These are phyloP conservation scores for Coemansia sp. DNA, from an alignment of 192 early-diverging fungal genomes.

Conservation along the genomic window DNA sequence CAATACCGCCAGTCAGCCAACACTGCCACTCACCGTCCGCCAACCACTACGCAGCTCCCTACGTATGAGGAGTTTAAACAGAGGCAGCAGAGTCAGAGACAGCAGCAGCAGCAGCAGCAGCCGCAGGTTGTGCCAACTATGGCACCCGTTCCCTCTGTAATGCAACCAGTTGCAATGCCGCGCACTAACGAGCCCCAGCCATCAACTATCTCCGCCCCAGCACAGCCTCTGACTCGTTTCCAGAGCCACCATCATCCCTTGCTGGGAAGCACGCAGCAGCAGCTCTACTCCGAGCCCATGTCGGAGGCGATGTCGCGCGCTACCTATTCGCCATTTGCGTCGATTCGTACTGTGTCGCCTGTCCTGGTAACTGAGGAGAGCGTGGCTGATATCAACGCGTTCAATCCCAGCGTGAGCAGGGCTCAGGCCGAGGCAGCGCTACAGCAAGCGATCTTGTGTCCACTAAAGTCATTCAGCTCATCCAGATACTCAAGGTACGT, in stretches of 20 bases:
- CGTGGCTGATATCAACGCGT: not conserved
- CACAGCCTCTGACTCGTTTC: not conserved
- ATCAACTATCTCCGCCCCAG: not conserved
- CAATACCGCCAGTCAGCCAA: not conserved
- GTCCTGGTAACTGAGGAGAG: conserved; percentile 20
- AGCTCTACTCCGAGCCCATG: conserved; percentile 1
- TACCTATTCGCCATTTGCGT: conserved; percentile 46
- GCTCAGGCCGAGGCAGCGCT: conserved; percentile 43
- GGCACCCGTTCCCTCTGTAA: not conserved
- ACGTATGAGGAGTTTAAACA: conserved; percentile 48
- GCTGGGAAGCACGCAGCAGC: conserved; percentile 22
- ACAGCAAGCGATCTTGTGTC: conserved; percentile 48
- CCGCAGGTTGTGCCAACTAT: conserved; percentile 2
- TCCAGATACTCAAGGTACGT: conserved; percentile 19
- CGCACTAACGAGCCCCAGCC: conserved; percentile 8
- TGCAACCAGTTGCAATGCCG: not conserved
- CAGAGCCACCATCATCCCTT: conserved; percentile 25
- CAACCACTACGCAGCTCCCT: conserved; percentile 21
- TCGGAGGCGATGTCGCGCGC: conserved; percentile 16
- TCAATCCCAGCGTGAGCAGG: conserved; percentile 8
- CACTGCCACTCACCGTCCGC: not conserved
- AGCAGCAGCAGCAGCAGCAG: conserved; percentile 11
- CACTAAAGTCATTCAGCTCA: conserved; percentile 14
- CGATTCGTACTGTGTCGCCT: conserved; percentile 44
- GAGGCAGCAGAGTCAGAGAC: conserved; percentile 12